Base-by-base conservation (phyloP, 257 asterid species). In the Nyctanthes arbortristis region DNA sequence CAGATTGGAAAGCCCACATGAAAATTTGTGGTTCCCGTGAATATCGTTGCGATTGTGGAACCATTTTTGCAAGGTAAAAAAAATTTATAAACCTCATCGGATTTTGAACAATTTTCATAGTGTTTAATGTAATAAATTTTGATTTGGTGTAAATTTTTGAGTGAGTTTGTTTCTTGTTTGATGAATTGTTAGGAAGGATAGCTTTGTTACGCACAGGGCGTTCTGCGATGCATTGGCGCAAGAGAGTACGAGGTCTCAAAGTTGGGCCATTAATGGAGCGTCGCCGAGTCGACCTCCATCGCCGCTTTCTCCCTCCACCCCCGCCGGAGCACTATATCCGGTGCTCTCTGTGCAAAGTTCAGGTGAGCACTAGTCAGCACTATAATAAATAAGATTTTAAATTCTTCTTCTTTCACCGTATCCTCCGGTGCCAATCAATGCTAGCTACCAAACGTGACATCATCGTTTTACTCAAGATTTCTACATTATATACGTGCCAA, bases 1-100 rank as follows among this genome's bases (percentile, higher is more conserved):
- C 96, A 0, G 98, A 93, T 56, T 87, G 96, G 95, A 93, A 90
- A 84, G 96, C 98, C 10, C 98, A 93, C 73, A 88, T 87, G 93
- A 93, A 88, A 65, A 85, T 89, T 43, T 93, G 98, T 62, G 98
- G 97, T 43, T 88, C 97, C 49, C 75, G 94, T 5, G 96, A 90
- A 66, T 93, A 90, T 63, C 93, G 89, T 9, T 93, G 98, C 11
- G 96, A 93, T 64, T 93, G 98, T 57, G 98, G 98, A 54, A 88
- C 98, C 63, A 71, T 90, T 69, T 93, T 93, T 74, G 85, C 98
- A 0, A 87, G 98, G 98, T 89, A 13, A 20, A 35, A 8, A 35
- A 4, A 35, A 1, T 5, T 35, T 35, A 4, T 35, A 35, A 1
- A 35, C 10, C 7, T 5, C 40, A 35, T 35, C 10, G 40, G 6